A percentile compares a stretch with the other conserved stretches of the same genome.
These are phyloP conservation scores for Peronospora tabacina DNA, from an alignment of 352 stramenopile species.

Conservation along the genomic window DNA sequence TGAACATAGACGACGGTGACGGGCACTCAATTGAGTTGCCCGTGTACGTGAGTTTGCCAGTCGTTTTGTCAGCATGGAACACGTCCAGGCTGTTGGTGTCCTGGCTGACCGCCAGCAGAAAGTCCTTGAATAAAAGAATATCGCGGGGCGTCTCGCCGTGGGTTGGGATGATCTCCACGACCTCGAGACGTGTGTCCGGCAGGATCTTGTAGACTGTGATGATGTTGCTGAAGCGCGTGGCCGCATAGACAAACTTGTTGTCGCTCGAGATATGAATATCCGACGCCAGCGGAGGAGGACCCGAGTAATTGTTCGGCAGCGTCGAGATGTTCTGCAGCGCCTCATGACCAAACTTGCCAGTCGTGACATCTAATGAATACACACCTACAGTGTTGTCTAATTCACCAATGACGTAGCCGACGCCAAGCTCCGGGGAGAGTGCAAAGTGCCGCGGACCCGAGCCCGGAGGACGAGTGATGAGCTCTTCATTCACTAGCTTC, in stretches of 20 bases:
- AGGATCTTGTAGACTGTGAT: slow-evolving; percentile 56
- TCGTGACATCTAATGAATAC: slow-evolving; percentile 38
- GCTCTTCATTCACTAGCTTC: slow-evolving; percentile 36
- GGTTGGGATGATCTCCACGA: slow-evolving; percentile 39
- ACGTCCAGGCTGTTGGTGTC: slow-evolving; percentile 52
- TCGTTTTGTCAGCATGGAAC: slow-evolving; percentile 40
- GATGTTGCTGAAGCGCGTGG: slow-evolving; percentile 59
- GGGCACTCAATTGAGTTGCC: slow-evolving; percentile 36
- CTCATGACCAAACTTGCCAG: slow-evolving; percentile 35
- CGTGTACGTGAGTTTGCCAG: slow-evolving; percentile 41
- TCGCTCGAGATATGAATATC: slow-evolving; percentile 53
- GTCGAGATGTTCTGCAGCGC: slow-evolving; percentile 59
- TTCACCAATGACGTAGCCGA: slow-evolving; percentile 68
- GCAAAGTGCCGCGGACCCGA: slow-evolving; percentile 69
- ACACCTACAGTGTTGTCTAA: slow-evolving; percentile 61
- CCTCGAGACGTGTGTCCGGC: slow-evolving; percentile 33
- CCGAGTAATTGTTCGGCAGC: slow-evolving; percentile 39
- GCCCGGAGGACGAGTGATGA: slow-evolving; percentile 38
- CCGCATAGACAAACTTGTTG: slow-evolving; percentile 51
- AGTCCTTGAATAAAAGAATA: slow-evolving; percentile 47
- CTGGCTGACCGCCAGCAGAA: slow-evolving; percentile 58
- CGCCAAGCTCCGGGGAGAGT: slow-evolving; percentile 40
- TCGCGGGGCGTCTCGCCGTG: slow-evolving; percentile 46
- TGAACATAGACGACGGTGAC: slow-evolving; percentile 49
- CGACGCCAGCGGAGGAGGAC: slow-evolving; percentile 20